Conservation (phyloP, 805 yeast species). For the Yamadazyma ubonensis region DNA sequence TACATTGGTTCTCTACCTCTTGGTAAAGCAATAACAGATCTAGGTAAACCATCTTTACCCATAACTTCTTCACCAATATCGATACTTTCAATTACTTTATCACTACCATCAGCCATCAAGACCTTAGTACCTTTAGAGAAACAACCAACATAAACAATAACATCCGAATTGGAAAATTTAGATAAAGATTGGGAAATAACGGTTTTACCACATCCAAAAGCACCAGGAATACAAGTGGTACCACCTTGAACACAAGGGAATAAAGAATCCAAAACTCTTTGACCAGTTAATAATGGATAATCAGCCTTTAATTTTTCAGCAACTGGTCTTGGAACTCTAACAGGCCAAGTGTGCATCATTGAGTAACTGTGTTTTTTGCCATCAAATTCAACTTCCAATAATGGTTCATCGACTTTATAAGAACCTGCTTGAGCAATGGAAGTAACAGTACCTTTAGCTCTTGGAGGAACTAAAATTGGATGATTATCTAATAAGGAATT, state of each 20-base stretch:
- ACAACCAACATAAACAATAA: slow-evolving; percentile 86
- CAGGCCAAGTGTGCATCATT: slow-evolving; percentile 99
- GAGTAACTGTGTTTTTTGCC: slow-evolving; percentile 78
- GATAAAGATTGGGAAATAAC: slow-evolving; percentile 97
- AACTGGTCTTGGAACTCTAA: slow-evolving; percentile 98
- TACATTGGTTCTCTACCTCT: slow-evolving; percentile 46
- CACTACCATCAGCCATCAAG: slow-evolving; percentile 44
- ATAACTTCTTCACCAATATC: slow-evolving; percentile 38
- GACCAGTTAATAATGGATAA: slow-evolving; percentile 95
- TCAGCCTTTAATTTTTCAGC: slow-evolving; percentile 92
- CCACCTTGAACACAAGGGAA: slow-evolving; percentile 99
- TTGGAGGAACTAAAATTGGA: slow-evolving; percentile 93
- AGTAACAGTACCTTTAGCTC: slow-evolving; percentile 96
- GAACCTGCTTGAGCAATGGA: slow-evolving; percentile 87
- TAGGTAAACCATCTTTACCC: slow-evolving; percentile 44
- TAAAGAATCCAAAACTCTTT: slow-evolving; percentile 95
- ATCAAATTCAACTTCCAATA: slow-evolving; percentile 92
- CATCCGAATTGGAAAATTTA: slow-evolving; percentile 95
- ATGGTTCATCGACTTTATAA: slow-evolving; percentile 84
- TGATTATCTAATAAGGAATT: slow-evolving; percentile 91
- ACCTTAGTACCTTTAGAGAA: slow-evolving; percentile 41
- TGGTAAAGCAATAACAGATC: slow-evolving; percentile 39
- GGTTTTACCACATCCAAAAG: slow-evolving; percentile 99
- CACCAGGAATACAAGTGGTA: slow-evolving; percentile 99
- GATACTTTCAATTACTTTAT: slow-evolving; percentile 32